phyloP scores from a whole-genome alignment of 1,284 basidiomycete genomes.

The Puccinia horiana region DNA sequence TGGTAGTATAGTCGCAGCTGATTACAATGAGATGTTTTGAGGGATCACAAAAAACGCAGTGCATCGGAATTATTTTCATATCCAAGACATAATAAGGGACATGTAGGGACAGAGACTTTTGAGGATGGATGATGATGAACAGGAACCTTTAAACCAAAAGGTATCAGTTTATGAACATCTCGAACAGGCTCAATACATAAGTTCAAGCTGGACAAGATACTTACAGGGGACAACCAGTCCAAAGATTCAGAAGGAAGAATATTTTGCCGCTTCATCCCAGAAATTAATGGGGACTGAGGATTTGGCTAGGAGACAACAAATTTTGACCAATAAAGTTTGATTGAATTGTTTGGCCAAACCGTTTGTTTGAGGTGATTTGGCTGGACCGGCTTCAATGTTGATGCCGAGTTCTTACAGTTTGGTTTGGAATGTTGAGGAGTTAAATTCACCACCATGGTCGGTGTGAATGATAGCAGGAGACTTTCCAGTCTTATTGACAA shows the following conservation, averaged over 20 bases:
- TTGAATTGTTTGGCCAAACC: background rate
- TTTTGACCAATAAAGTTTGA: slow-evolving; percentile 1
- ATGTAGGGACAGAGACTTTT: background rate
- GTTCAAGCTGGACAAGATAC: background rate
- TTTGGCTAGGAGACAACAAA: background rate
- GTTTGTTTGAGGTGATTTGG: slow-evolving; percentile 3
- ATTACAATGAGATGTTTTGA: background rate
- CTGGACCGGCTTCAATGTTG: background rate
- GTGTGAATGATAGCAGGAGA: background rate
- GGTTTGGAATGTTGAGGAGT: background rate
- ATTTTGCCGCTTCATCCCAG: too few relatives aligned
- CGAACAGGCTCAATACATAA: slow-evolving; percentile 11
- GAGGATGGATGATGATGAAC: background rate
- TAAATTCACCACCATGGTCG: slow-evolving; percentile 9
- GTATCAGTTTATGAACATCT: background rate
- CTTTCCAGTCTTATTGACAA: background rate
- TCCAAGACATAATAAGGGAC: background rate
- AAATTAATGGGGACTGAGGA: background rate
- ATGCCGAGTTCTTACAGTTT: background rate
- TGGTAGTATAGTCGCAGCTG: slow-evolving; percentile 1
- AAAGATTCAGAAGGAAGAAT: background rate
- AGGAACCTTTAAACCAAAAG: slow-evolving; percentile 13
- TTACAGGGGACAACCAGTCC: background rate
- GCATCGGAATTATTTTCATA: slow-evolving; percentile 19
- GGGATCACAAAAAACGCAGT: slow-evolving; percentile 5